Evolutionary conservation across 202 grass and related monocot species (phyloP).

Genomic region (Thinopyrum obtusiflorum): DNA sequence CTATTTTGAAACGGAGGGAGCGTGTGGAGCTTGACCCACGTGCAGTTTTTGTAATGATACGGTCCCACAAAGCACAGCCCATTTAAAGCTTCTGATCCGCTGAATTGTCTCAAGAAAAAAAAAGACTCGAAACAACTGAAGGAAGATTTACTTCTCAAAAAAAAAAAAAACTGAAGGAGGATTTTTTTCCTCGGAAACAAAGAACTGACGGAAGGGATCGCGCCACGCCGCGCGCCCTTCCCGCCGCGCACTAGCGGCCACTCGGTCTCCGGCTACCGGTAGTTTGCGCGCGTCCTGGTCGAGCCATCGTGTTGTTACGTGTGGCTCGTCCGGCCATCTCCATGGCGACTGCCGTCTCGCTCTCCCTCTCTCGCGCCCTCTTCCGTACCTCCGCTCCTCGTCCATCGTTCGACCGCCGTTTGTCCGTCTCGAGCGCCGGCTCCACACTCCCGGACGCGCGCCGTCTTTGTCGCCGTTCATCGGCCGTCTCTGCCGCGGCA

Average conservation of each 20-base stretch:
- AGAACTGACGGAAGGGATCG: neutral
- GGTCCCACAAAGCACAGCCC: too few species aligned
- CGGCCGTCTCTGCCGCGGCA: neutral
- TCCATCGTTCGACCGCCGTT: neutral
- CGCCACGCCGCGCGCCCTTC: constrained; percentile 15
- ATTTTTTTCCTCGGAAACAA: too few species aligned
- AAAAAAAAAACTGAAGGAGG: neutral
- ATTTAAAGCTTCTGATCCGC: too few species aligned
- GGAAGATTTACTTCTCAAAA: too few species aligned
- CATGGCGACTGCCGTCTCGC: constrained; percentile 46
- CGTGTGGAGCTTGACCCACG: too few species aligned
- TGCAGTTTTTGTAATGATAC: too few species aligned
- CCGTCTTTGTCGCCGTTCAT: neutral
- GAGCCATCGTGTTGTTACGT: too few species aligned
- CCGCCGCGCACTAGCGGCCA: neutral
- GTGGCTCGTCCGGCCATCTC: neutral
- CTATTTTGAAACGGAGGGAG: too few species aligned
- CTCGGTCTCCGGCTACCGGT: neutral
- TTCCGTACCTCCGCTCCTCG: neutral
- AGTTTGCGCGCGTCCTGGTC: too few species aligned
- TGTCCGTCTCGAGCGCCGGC: neutral
- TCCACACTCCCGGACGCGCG: neutral
- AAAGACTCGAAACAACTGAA: neutral
- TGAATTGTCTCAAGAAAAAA: too few species aligned
- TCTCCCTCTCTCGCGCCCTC: neutral